Evolutionary conservation across 495 filamentous ascomycete species (phyloP).

Genomic region (Corynascus novoguineensis): DNA sequence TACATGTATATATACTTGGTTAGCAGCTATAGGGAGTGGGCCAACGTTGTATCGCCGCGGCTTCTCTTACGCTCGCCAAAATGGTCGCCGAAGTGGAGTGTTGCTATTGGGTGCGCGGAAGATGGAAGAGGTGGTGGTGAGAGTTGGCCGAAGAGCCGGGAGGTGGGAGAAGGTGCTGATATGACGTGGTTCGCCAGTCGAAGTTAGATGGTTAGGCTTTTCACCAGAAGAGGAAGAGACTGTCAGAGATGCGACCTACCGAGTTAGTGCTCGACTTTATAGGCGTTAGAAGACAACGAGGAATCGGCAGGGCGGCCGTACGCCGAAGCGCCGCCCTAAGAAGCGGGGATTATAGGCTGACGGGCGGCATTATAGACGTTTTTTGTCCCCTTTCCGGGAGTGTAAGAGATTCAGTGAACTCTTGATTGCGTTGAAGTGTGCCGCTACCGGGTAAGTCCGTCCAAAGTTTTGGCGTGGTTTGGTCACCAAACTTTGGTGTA

Average conservation of each 20-base stretch:
- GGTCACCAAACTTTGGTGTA: no score
- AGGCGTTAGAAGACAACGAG: constrained; percentile 1
- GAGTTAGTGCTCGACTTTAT: constrained; percentile 4
- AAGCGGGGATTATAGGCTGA: constrained; percentile 14
- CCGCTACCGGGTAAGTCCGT: constrained; percentile 8
- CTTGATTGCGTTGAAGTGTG: constrained; percentile 3
- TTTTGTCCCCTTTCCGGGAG: not conserved
- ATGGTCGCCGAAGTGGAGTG: constrained; percentile 11
- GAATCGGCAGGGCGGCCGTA: constrained; percentile 10
- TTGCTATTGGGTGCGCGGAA: constrained; percentile 27
- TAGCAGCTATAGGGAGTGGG: no score
- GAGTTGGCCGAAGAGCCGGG: constrained; percentile 36
- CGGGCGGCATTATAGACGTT: not conserved
- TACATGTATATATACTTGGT: no score
- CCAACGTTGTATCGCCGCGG: no score
- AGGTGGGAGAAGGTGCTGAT: constrained; percentile 39
- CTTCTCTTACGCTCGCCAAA: not conserved
- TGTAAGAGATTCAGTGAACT: not conserved
- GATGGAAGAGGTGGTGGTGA: constrained; percentile 15
- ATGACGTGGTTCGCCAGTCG: not conserved
- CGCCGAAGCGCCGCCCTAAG: constrained; percentile 22
- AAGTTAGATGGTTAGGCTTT: not conserved
- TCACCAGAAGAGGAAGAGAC: not conserved
- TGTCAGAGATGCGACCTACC: constrained; percentile 10
- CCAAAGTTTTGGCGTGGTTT: constrained; percentile 11